Base-by-base conservation (phyloP, 768 basidiomycete species). In the Termitomyces sp. region DNA sequence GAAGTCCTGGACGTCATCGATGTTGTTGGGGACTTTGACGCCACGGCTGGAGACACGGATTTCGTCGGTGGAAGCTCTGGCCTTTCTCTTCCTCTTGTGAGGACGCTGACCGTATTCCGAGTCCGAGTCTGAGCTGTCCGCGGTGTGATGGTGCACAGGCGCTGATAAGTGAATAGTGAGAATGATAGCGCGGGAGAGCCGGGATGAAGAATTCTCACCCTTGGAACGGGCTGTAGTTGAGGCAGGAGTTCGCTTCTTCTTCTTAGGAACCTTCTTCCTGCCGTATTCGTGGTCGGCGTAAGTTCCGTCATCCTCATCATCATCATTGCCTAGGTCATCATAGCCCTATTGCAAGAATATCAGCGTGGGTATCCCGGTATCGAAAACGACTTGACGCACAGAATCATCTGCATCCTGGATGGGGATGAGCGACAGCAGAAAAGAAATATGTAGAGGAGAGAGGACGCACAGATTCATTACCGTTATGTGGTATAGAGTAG, bases 91-190 rank as follows among this genome's bases (percentile, higher is more conserved):
- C 77, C 89, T 92, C 81, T 90, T 92, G 63, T 77, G 76, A 41
- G 91, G 83, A 55, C 89, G 86, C 32, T 88, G 82, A 43, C 90
- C 92, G 65, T 92, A 94, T 65, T 94, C 92, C 3, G 90, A 92
- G 71, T 90, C 90, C 12, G 90, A 91, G 72, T 91, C 90, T 44
- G 89, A 90, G n/a, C 51, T 42, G 75, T 77, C 57, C 42, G 81
- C 80, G 29, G 78, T 68, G 55, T 81, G n/a, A n/a, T n/a, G 82
- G 46, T 86, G 87, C 51, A 75, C 72, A 59, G 79, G 71, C 57
- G 70, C 78, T 82, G 65, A 58, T 56, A 56, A 51, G 57, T 48
- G 59, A 38, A 53, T 57, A 56, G 65, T 63, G 61, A 63, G 47
- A 60, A 57, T 60, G n/a, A 54, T 59, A 49, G 25, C 56, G 53